Evolutionary conservation across 768 basidiomycete genomes (phyloP), one percentile per base, ranked within the genome.

Genomic region (Suillus discolor): DNA sequence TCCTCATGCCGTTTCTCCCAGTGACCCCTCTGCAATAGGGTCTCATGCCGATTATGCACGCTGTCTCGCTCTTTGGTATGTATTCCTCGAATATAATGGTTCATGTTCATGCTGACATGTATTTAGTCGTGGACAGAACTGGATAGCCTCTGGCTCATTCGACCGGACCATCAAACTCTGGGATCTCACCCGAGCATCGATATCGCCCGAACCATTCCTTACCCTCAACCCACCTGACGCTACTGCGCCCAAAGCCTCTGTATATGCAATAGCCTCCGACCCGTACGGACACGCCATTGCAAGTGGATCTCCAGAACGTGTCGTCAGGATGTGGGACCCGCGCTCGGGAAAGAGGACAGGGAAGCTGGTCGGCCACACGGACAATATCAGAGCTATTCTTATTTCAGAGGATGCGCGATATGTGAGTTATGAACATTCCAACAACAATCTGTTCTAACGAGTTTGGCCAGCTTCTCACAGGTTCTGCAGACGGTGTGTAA

Each of bases 351-450:
- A 90, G 72, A 83, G 92, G 53, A 89, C 84, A 3, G 86, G 90
- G 13, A 94, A 97, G 72, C 84, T 99, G 0, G 94, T 98, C 8
- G 97, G 97, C 0, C 97, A 99, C 75, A 97, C 97, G 0, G 97
- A 99, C 77, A 99, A 98, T 71, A 96, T 99, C 66, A 85, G 97
- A 11, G 88, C 94, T 5, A 91, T 98, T 53, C 77, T 96, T 25
- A 83, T 99, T 1, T 93, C 93, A 6, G 94, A 96, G 36, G 96
- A 98, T 75, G 89, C 93, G 28, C 86, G 87, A 87, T 95, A 94
- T 77, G 94, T 96, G 73, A 77, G 94, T 81, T 60, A n/a, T 7
- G 25, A 20, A 42, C 6, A 13, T 1, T 60, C 42, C 25, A 2
- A 42, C 18, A 28, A 25, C 28, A 39, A 13, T 20, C 1, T 53